Evolutionary conservation across 2,329 filamentous ascomycete species (phyloP), one percentile per base, ranked within the genome.

Genomic region (Cytospora schulzeri): DNA sequence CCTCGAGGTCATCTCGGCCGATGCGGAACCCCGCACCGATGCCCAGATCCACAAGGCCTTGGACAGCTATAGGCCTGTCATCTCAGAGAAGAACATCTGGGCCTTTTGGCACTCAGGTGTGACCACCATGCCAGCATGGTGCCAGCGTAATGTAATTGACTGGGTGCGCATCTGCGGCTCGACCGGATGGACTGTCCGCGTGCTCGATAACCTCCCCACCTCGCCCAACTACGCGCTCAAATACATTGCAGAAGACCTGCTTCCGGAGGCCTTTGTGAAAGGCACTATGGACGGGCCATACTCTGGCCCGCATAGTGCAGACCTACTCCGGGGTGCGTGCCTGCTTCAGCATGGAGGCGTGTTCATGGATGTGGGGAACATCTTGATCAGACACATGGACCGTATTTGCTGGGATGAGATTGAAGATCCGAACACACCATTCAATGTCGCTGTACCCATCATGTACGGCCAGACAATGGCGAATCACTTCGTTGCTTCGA

Each of bases 51-150:
- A 50, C 70, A 15, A 68, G 4, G 73, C 75, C 24, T 57, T 76
- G 41, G 74, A 71, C 0, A 76, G 75, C 0, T 77, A 80, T 58
- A 78, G 77, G 35, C 35, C 35, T 12, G 35, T 38, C 35, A 19
- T 38, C 6, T 38, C 35, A 38, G 35, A 38, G 35, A 38, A 38
- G 68, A 81, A 81, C 54, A 72, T 81, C 7, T 81, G 78, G 78
- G 77, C 78, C 2, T 78, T 78, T 62, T 81, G 79, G 78, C 73
- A 80, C 63, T 74, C 72, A 12, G 77, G 79, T 0, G 62, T 77
- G 0, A 57, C 70, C 4, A 63, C 65, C 14, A 79, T 79, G 73
- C 77, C 75, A 8, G 70, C 73, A 9, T 77, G 76, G 68, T 75
- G 74, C 53, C 71, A 73, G 48, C 69, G 71, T n/a, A 80, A 77